Evolutionary conservation across 345 rosid genomes (phyloP), one percentile per base, ranked within the genome.

Genomic region (Adansonia digitata): DNA sequence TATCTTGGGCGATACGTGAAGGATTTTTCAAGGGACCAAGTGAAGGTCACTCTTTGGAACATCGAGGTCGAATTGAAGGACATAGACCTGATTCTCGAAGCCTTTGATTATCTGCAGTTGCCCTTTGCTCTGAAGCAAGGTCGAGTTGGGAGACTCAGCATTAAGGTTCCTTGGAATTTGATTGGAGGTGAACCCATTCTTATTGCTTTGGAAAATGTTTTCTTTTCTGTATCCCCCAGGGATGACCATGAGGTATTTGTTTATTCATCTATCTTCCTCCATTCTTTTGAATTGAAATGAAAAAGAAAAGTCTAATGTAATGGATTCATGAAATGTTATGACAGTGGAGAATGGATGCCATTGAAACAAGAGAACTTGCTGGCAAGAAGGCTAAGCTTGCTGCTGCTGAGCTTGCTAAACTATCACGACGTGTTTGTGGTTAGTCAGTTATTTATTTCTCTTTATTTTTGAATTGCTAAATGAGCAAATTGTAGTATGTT

Each of bases 381-480:
- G 96, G 90, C 48, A 94, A 92, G 74, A 89, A 87, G 82, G 97
- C 98, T 27, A 89, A 92, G 81, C 98, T 94, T 76, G 98, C 93
- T 29, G 90, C 97, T 10, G 98, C 97, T 14, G 98, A 92, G 85
- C 88, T 94, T 65, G 91, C 92, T 2, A 92, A 94, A 76, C 77
- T 94, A 27, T 92, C 97, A 39, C 84, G 87, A 52, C 92, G 91
- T 3, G 90, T 89, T 45, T 85, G 84, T 17, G 93, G 97, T 94
- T 77, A 85, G 94, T 80, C 7, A 24, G 14, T n/a, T 29, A 29
- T 67, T 15, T 45, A 26, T 27, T 26, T 62, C 29, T 10, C 20
- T 18, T 8, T 13, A 4, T 26, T 53, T 53, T 10, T 24, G 24
- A 27, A 46, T 69, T 64, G 20, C 26, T 12, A 12, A 5, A 10